Evolutionary conservation across 306 rosid species (phyloP).

Genomic region (Oemleria cerasiformis): DNA sequence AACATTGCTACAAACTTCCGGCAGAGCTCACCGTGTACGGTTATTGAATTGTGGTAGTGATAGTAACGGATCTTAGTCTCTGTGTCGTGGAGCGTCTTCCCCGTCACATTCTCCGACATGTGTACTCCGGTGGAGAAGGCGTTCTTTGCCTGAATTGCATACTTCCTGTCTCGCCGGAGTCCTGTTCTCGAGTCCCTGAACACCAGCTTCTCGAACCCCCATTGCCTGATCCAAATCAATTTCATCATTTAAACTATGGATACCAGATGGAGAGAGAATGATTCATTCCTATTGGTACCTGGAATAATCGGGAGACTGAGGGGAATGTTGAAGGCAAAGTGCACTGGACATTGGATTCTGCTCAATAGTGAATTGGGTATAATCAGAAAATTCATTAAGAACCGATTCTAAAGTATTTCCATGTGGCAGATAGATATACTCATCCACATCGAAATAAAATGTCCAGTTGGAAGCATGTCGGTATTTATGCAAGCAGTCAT

Average conservation of each 20-base stretch:
- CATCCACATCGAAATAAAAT: slow-evolving; percentile 43
- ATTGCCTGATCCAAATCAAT: slow-evolving; percentile 25
- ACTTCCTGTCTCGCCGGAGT: slow-evolving; percentile 35
- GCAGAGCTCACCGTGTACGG: slow-evolving; percentile 32
- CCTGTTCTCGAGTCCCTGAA: slow-evolving; percentile 37
- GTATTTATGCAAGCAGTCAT: slow-evolving; percentile 40
- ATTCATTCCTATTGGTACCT: slow-evolving; percentile 7
- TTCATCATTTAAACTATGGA: neutral
- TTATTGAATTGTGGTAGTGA: slow-evolving; percentile 40
- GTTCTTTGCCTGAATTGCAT: slow-evolving; percentile 40
- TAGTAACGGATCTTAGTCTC: slow-evolving; percentile 40
- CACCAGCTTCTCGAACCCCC: slow-evolving; percentile 45
- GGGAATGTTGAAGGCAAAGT: slow-evolving; percentile 36
- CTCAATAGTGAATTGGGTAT: slow-evolving; percentile 39
- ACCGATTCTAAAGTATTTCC: slow-evolving; percentile 33
- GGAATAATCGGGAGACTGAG: slow-evolving; percentile 15
- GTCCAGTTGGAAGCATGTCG: slow-evolving; percentile 37
- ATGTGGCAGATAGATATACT: slow-evolving; percentile 35
- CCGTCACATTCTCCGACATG: slow-evolving; percentile 45
- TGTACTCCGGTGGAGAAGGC: slow-evolving; percentile 45
- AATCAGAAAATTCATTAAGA: slow-evolving; percentile 26
- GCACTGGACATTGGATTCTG: slow-evolving; percentile 42
- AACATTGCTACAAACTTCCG: slow-evolving; percentile 29
- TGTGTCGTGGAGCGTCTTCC: slow-evolving; percentile 36
- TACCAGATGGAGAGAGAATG: too few species aligned